Evolutionary conservation across 73 alveolate species (phyloP), one percentile per base, ranked within the genome.

Genomic region (Paramecium bursaria): DNA sequence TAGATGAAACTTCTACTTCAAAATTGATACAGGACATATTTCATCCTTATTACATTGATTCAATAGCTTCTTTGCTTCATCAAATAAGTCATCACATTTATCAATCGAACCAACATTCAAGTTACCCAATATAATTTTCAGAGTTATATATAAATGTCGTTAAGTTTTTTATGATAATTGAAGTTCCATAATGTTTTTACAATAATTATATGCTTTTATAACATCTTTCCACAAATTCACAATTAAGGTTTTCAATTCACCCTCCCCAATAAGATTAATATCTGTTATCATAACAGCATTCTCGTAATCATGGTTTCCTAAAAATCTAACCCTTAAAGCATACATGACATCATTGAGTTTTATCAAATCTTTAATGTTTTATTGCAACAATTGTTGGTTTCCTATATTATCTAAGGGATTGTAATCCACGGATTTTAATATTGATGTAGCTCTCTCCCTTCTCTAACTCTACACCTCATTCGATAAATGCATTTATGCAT

Each of bases 311-410:
- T 57, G 76, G 9, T 48, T 57, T 21, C 76, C 76, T 31, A 57
- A 57, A 57, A 57, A 57, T 30, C 33, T 30, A 0, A 27, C 27
- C 33, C 76, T 3, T 30, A 57, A 30, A 6, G 76, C 33, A 11
- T 30, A 57, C 76, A 57, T 57, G 0, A 57, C 33, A n/a, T 57
- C 76, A 29, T 57, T 57, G 7, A 57, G 33, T 57, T 57, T 57
- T 29, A 17, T 6, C 17, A 57, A 42, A 15, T 57, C 76, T 6
- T 25, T 4, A 2, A 57, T 50, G 15, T 57, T 57, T 57, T 57
- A 19, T 57, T 1, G 49, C 76, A 30, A 30, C 33, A 17, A 48
- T 50, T 57, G 27, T 57, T 13, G 33, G 27, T 57, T 57, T 57
- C 2, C 27, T 57, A 57, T 30, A 23, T 13, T 57, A 30, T 57